Conservation (phyloP, 495 filamentous ascomycete species). For the Neurospora sp. region DNA sequence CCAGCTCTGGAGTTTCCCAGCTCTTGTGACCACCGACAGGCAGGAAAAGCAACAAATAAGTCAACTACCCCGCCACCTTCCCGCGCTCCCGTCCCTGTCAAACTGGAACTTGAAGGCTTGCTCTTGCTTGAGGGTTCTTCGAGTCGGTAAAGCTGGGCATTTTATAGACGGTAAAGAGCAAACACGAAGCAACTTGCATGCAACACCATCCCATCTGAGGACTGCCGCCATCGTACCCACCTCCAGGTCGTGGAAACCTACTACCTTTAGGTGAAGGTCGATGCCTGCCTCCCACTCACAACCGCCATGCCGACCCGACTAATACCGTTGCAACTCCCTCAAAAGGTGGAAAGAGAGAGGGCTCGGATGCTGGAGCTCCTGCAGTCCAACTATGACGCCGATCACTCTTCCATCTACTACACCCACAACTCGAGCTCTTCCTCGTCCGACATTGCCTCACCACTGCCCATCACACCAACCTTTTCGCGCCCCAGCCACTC, state of each 20-base stretch:
- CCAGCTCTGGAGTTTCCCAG: not conserved
- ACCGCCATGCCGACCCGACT: slow-evolving; percentile 39
- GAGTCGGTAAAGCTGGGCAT: not conserved
- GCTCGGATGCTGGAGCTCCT: slow-evolving; percentile 27
- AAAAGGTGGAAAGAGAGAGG: slow-evolving; percentile 39
- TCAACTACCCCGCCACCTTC: slow-evolving; percentile 10
- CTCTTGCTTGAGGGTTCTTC: not conserved
- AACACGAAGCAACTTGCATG: not conserved
- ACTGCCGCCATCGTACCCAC: slow-evolving; percentile 7
- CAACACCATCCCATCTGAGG: not conserved
- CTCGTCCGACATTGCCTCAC: slow-evolving; percentile 48
- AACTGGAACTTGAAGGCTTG: not conserved
- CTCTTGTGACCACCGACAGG: slow-evolving; percentile 2
- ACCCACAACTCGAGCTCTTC: slow-evolving; percentile 33
- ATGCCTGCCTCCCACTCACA: not conserved
- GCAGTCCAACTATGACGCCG: slow-evolving; percentile 12
- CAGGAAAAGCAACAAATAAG: slow-evolving; percentile 9
- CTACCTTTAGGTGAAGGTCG: not conserved
- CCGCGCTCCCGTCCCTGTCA: not conserved
- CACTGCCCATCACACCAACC: slow-evolving; percentile 51
- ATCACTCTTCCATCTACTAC: slow-evolving; percentile 18
- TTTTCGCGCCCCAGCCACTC: slow-evolving; percentile 47
- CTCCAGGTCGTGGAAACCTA: not conserved
- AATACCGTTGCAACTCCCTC: slow-evolving; percentile 39
- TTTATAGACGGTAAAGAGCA: not conserved